phyloP scores from a whole-genome alignment of 176 grass and related monocot genomes.

The Eleusine coracana region DNA sequence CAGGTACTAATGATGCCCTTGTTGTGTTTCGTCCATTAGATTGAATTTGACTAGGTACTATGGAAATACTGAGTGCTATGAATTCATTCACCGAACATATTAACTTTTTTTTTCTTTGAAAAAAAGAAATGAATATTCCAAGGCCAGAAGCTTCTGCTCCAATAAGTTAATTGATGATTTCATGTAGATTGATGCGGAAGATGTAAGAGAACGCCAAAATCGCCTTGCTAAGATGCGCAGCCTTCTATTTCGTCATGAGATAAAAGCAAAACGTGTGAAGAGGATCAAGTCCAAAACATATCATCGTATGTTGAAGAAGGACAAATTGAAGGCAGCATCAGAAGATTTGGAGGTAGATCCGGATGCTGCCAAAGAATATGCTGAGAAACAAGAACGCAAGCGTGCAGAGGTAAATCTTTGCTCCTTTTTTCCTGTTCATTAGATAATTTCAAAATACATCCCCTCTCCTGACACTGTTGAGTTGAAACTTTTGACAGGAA shows the following conservation, averaged over 20 bases:
- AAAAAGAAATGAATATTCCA: conserved; percentile 1
- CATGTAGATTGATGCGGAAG: conserved; percentile 70
- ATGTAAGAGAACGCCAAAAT: conserved; percentile 77
- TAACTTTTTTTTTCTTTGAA: background rate
- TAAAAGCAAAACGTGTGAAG: conserved; percentile 91
- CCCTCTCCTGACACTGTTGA: background rate
- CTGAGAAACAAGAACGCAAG: conserved; percentile 84
- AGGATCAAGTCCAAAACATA: conserved; percentile 99
- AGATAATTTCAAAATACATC: conserved; percentile 1
- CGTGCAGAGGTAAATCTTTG: conserved; percentile 69
- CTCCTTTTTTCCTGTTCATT: background rate
- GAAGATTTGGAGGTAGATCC: conserved; percentile 73
- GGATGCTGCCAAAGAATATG: conserved; percentile 72
- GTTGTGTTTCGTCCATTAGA: conserved; percentile 5
- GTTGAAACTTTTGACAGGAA: conserved; percentile 62
- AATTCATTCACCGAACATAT: background rate
- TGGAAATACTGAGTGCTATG: background rate
- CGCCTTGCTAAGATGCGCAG: conserved; percentile 96
- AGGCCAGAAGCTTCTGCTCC: background rate
- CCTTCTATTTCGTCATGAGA: conserved; percentile 92
- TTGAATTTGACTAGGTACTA: conserved; percentile 1
- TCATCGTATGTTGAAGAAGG: conserved; percentile 90
- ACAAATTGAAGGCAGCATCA: conserved; percentile 62
- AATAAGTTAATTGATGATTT: conserved; percentile 43
- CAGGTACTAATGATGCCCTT: conserved; percentile 51